Percentiles rank a stretch among this genome's conserved stretches.
Evolutionary conservation across 83 land plant genomes (phyloP).

Genomic region (Thuja plicata): DNA sequence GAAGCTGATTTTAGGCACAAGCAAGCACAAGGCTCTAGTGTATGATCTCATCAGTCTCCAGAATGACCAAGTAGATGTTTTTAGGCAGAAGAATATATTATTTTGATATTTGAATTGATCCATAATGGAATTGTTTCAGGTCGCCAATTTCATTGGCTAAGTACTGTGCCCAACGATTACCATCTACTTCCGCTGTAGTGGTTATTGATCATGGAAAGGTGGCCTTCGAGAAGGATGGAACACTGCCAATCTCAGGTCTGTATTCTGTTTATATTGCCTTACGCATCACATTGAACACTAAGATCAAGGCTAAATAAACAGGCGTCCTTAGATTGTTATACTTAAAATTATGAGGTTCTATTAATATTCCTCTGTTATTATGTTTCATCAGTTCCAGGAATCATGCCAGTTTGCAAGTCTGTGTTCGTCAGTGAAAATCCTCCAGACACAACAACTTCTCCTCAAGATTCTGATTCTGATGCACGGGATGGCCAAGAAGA

Average conservation of each 20-base stretch:
- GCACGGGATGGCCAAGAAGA: not conserved
- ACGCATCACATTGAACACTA: not conserved
- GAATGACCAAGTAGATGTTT: not conserved
- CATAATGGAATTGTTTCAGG: constrained; percentile 25
- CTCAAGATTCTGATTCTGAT: not conserved
- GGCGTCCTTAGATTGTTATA: not conserved
- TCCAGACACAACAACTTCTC: not conserved
- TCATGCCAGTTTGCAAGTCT: not conserved
- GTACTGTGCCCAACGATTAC: constrained; percentile 52
- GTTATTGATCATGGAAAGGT: constrained; percentile 59
- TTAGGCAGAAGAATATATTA: not conserved
- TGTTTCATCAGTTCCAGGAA: constrained; percentile 1
- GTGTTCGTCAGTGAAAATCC: not conserved
- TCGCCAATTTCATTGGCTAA: constrained; percentile 53
- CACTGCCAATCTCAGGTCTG: constrained; percentile 25
- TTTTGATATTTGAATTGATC: not conserved
- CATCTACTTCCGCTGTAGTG: constrained; percentile 46
- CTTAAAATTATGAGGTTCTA: not conserved
- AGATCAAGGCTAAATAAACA: not conserved
- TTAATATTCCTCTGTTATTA: not conserved
- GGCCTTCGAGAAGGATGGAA: constrained; percentile 38
- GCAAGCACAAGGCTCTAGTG: constrained; percentile 31
- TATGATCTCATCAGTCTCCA: constrained; percentile 7
- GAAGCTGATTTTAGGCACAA: constrained; percentile 42
- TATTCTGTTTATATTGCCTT: not conserved